Evolutionary conservation across 2,329 filamentous ascomycete genomes (phyloP).

Genomic region (Ceratocystis cacaofunesta): DNA sequence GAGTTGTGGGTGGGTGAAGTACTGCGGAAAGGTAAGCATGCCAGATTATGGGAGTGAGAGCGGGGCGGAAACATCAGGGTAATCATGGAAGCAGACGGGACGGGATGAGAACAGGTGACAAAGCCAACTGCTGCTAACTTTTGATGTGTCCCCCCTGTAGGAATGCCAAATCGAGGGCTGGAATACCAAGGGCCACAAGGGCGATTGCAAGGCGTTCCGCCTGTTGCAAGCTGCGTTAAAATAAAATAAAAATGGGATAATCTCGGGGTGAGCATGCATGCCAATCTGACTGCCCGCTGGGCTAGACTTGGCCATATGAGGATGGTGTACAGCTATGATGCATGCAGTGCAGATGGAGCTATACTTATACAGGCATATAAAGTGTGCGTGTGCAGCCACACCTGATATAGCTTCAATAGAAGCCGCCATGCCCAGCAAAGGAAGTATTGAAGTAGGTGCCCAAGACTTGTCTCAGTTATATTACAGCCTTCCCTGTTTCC

Average conservation of each 20-base stretch:
- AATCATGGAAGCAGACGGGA: background rate
- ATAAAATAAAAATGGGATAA: background rate
- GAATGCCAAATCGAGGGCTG: slow-evolving; percentile 19
- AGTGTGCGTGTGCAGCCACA: too few relatives aligned
- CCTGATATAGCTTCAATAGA: too few relatives aligned
- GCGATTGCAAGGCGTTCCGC: slow-evolving; percentile 18
- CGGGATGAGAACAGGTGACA: background rate
- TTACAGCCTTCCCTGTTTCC: too few relatives aligned
- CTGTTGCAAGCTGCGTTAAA: slow-evolving; percentile 4
- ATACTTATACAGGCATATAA: too few relatives aligned
- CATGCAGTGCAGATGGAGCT: background rate
- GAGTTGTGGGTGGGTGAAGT: slow-evolving; percentile 30
- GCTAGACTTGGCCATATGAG: background rate
- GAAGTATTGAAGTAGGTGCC: too few relatives aligned
- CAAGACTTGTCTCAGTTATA: too few relatives aligned
- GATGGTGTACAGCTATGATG: background rate
- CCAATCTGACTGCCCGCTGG: too few relatives aligned
- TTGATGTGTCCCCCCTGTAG: slow-evolving; percentile 2
- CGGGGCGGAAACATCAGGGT: background rate
- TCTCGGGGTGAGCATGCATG: background rate
- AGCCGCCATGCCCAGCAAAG: too few relatives aligned
- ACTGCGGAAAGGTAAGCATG: slow-evolving; percentile 31
- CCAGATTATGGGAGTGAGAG: background rate
- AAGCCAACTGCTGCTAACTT: slow-evolving; percentile 6
- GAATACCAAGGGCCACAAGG: slow-evolving; percentile 18